These are phyloP conservation scores for Cryptosporidium xiaoi DNA, from an alignment of 169 alveolate genomes.

Conservation along the genomic window DNA sequence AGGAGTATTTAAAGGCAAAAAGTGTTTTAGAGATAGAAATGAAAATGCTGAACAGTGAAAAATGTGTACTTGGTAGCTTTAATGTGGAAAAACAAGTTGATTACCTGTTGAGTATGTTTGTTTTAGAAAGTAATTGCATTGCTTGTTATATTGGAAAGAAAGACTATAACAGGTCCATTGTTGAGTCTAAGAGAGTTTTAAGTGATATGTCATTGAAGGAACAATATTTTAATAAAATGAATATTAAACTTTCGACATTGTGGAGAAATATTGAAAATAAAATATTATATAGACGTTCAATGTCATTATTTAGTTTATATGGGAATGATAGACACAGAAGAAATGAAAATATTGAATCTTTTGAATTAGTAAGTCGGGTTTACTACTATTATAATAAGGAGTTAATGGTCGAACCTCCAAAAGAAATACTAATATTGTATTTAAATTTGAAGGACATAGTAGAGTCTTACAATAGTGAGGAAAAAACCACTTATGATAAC, in stretches of 20 bases:
- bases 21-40: slow-evolving; percentile 34
- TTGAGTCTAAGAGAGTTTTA: slow-evolving; percentile 24
- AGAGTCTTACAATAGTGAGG: neutral
- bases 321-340: neutral
- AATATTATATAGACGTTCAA: slow-evolving; percentile 40
- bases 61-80: neutral
- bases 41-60: neutral
- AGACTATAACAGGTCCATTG: neutral
- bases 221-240: neutral
- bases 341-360: slow-evolving; percentile 23
- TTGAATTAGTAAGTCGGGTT: slow-evolving; percentile 11
- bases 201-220: neutral
- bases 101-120: too few species aligned
- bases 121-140: slow-evolving; percentile 23
- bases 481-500: neutral
- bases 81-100: neutral
- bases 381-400: slow-evolving; percentile 4
- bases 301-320: slow-evolving; percentile 2
- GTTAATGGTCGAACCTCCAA: slow-evolving; percentile 27
- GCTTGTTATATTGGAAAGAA: slow-evolving; percentile 54
- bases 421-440: neutral
- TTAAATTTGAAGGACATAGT: neutral
- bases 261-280: slow-evolving; percentile 34
- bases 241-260: slow-evolving; percentile 6
- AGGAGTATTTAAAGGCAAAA: slow-evolving; percentile 24